A percentile compares a stretch with the other conserved stretches of the same genome.
Evolutionary conservation across 495 filamentous ascomycete species (phyloP).

Genomic region (Talaromyces wortmannii): DNA sequence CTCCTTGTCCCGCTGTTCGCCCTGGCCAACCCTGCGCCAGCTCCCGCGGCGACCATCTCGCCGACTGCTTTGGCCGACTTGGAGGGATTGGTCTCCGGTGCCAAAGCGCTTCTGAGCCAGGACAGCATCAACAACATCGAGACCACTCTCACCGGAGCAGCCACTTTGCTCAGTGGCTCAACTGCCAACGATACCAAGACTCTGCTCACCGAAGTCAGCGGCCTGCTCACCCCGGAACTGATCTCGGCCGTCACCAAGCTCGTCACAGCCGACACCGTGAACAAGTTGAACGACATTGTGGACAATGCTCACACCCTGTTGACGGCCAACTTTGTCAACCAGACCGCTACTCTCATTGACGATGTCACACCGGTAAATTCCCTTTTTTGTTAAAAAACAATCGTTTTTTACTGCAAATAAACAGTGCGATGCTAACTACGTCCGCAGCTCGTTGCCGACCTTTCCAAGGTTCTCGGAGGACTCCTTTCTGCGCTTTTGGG

Average conservation of each 20-base stretch:
- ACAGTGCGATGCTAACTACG: too few species aligned
- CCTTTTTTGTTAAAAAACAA: not conserved
- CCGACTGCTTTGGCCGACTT: slow-evolving; percentile 17
- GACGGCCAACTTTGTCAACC: slow-evolving; percentile 28
- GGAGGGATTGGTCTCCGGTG: slow-evolving; percentile 15
- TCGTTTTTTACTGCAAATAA: not conserved
- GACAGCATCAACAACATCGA: slow-evolving; percentile 37
- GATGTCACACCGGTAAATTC: slow-evolving; percentile 46
- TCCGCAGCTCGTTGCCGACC: slow-evolving; percentile 21
- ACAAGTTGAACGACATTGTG: slow-evolving; percentile 23
- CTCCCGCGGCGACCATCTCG: slow-evolving; percentile 20
- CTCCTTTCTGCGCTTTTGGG: slow-evolving; percentile 12
- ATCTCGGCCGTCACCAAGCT: slow-evolving; percentile 9
- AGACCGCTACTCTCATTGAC: slow-evolving; percentile 41
- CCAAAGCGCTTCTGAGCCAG: slow-evolving; percentile 24
- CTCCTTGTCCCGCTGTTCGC: slow-evolving; percentile 20
- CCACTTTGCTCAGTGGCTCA: slow-evolving; percentile 14
- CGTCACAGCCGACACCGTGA: slow-evolving; percentile 20
- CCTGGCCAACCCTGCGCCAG: slow-evolving; percentile 22
- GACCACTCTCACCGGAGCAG: slow-evolving; percentile 25
- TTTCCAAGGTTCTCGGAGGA: slow-evolving; percentile 26
- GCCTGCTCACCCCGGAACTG: slow-evolving; percentile 1
- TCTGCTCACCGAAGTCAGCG: slow-evolving; percentile 6
- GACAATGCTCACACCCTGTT: slow-evolving; percentile 24
- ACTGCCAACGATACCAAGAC: slow-evolving; percentile 12